A percentile compares a stretch with the other conserved stretches of the same genome.
These are phyloP conservation scores for Fusarium coffeatum DNA, from an alignment of 2,329 filamentous ascomycete genomes.

Conservation along the genomic window DNA sequence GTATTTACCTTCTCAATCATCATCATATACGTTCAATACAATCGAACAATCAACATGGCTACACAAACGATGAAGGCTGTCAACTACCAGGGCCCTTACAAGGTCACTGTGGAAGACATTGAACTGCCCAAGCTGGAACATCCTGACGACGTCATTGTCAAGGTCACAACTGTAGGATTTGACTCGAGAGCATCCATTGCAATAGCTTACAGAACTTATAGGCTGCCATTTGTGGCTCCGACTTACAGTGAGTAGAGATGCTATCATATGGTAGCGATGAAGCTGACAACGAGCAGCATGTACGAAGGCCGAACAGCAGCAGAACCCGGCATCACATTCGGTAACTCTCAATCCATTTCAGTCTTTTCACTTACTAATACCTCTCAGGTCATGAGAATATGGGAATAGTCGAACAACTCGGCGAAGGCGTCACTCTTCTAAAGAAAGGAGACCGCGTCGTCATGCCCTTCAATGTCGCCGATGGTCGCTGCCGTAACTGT, in stretches of 20 bases:
- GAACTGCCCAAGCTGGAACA: slow-evolving; percentile 69
- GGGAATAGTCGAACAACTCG: slow-evolving; percentile 67
- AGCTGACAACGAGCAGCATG: slow-evolving; percentile 58
- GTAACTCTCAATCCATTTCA: slow-evolving; percentile 41
- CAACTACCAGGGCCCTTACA: slow-evolving; percentile 71
- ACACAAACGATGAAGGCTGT: slow-evolving; percentile 67
- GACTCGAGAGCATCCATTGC: not conserved
- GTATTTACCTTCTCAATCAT: not conserved
- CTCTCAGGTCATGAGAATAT: slow-evolving; percentile 66
- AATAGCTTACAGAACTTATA: slow-evolving; percentile 26
- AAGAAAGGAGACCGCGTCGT: slow-evolving; percentile 73
- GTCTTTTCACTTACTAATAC: not conserved
- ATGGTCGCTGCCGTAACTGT: slow-evolving; percentile 72
- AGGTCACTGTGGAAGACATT: slow-evolving; percentile 71
- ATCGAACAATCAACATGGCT: slow-evolving; percentile 33
- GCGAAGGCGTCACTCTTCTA: slow-evolving; percentile 68
- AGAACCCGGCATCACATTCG: slow-evolving; percentile 70
- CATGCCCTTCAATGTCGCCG: slow-evolving; percentile 73
- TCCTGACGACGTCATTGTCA: slow-evolving; percentile 73
- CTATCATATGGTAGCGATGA: accelerated
- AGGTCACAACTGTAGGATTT: slow-evolving; percentile 68
- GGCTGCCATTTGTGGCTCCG: slow-evolving; percentile 66
- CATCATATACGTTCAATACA: not conserved
- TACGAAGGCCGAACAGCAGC: slow-evolving; percentile 74
- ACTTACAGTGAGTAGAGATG: slow-evolving; percentile 54